phyloP scores from a whole-genome alignment of 495 filamentous ascomycete genomes.

The Parachaetomium inaequale region DNA sequence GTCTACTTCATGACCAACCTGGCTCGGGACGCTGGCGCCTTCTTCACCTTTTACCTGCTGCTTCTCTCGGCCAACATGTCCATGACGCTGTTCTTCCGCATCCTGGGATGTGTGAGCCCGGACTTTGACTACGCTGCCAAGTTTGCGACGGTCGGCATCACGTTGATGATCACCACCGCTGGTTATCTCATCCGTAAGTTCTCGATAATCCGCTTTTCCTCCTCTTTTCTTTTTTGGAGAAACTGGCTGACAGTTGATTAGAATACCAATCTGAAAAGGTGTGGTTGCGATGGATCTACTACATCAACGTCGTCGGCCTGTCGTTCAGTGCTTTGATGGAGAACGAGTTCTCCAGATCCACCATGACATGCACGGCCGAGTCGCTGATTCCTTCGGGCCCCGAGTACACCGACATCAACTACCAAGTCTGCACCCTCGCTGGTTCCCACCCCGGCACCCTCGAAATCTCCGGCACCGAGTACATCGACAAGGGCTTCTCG shows the following conservation, averaged over 20 bases:
- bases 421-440: slow-evolving; percentile 72
- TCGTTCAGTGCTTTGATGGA: slow-evolving; percentile 75
- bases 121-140: slow-evolving; percentile 85
- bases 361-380: slow-evolving; percentile 60
- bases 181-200: slow-evolving; percentile 66
- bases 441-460: slow-evolving; percentile 62
- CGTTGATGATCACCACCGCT: slow-evolving; percentile 70
- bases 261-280: slow-evolving; percentile 63
- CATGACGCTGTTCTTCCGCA: slow-evolving; percentile 79
- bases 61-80: slow-evolving; percentile 67
- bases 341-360: slow-evolving; percentile 68
- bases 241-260: background rate
- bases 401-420: slow-evolving; percentile 59
- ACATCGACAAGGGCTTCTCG: slow-evolving; percentile 60
- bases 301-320: slow-evolving; percentile 71
- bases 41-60: slow-evolving; percentile 74
- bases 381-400: slow-evolving; percentile 63
- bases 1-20: slow-evolving; percentile 79
- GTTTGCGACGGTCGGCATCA: slow-evolving; percentile 71
- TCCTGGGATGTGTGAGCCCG: slow-evolving; percentile 71
- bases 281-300: slow-evolving; percentile 81
- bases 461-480: slow-evolving; percentile 56
- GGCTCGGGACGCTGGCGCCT: slow-evolving; percentile 62
- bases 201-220: too few species aligned
- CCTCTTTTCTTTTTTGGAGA: too few species aligned